Evolutionary conservation across 345 rosid species (phyloP).

Genomic region (Eucalyptus sp.): DNA sequence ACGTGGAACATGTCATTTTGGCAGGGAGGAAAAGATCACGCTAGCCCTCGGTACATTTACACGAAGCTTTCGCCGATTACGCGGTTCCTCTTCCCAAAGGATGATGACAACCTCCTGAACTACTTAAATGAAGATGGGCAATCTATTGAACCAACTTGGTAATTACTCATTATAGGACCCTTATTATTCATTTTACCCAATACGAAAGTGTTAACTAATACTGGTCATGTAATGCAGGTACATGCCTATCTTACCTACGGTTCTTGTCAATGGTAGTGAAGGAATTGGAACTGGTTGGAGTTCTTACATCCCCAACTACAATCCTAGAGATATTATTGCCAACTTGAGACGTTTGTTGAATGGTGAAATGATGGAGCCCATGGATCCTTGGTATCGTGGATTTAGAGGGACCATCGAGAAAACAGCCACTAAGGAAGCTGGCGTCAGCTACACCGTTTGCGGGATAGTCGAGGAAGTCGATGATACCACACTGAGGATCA

Average conservation of each 20-base stretch:
- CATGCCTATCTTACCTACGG: conserved; percentile 76
- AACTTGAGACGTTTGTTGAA: conserved; percentile 59
- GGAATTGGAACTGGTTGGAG: conserved; percentile 99
- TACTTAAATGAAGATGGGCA: conserved; percentile 90
- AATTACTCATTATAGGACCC: background rate
- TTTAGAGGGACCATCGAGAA: conserved; percentile 78
- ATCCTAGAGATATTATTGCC: conserved; percentile 78
- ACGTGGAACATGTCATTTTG: background rate
- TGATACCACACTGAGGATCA: conserved; percentile 54
- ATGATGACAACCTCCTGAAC: conserved; percentile 73
- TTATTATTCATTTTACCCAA: background rate
- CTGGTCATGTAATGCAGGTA: conserved; percentile 38
- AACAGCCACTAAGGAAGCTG: conserved; percentile 54
- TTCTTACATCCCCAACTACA: conserved; percentile 71
- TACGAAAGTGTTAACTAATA: background rate
- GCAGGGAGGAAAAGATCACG: conserved; percentile 97
- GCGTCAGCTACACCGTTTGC: conserved; percentile 45
- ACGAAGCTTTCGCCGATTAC: conserved; percentile 67
- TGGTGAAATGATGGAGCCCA: conserved; percentile 70
- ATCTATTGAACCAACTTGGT: conserved; percentile 85
- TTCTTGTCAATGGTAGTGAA: conserved; percentile 90
- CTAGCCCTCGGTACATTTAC: conserved; percentile 80
- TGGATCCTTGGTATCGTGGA: conserved; percentile 98
- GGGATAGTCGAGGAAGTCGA: conserved; percentile 62
- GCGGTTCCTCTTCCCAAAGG: conserved; percentile 67